Base-by-base conservation (phyloP, 192 early-diverging fungal species). In the Umbelopsis vinacea region DNA sequence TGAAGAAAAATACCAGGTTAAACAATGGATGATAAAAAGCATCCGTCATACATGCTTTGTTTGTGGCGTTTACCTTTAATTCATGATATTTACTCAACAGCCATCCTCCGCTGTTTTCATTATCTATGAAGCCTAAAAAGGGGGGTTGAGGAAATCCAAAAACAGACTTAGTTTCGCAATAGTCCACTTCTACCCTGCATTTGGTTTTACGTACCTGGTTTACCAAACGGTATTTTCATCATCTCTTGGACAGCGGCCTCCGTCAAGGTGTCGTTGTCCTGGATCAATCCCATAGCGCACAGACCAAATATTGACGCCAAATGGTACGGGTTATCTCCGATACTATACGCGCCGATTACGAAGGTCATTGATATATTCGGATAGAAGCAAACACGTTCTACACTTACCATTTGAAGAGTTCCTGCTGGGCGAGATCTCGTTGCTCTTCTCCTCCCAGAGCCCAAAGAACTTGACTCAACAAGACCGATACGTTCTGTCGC, bases 391-490 rank as follows among this genome's bases (percentile, higher is more conserved):
- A 67, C 29, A 73, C n/a, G 47, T 71, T 33, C 4, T 60, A 53
- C 15, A 66, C 38, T 70, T 79, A 89, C 89, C 91, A 90, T 53
- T 79, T 67, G 60, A 96, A 82, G 60, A 97, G 79, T 71, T 96
- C 87, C 45, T 94, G 86, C 73, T 93, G 92, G 35, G 94, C 95
- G 40, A 95, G 79, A 6, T 76, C 82, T 17, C 89, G 78, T 70
- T 97, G 94, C 69, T 93, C 90, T 33, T 85, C 83, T 6, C 87
- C 89, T 37, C 93, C 94, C 37, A 98, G 78, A 2, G 94, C 94
- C 92, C 94, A 97, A 57, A 98, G 83, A 0, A 96, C 95, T 78
- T 96, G 92, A 57, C 89, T 90, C 68, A 98, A 74, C 54, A 94
- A 71, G 3, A 96, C 84, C 11, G 90, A 83, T 2, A 93, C 88